phyloP scores from a whole-genome alignment of 2,329 filamentous ascomycete genomes.

The Coniochaeta hoffmannii region DNA sequence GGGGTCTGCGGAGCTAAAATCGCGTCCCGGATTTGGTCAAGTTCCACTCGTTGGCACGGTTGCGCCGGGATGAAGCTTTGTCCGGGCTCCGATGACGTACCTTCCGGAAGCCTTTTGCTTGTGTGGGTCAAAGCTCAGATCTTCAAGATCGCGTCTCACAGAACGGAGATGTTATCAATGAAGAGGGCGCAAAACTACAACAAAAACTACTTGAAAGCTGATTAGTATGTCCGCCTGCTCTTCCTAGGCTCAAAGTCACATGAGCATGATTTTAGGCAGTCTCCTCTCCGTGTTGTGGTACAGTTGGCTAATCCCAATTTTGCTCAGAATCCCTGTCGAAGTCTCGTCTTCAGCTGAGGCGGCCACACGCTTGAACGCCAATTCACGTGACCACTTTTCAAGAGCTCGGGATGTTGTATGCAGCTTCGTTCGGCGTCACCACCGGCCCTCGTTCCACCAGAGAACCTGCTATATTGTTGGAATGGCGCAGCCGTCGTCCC shows the following conservation, averaged over 20 bases:
- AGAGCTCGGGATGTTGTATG: neutral
- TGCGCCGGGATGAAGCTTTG: neutral
- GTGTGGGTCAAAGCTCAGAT: neutral
- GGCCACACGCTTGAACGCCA: neutral
- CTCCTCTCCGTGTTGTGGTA: neutral
- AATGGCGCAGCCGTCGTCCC: too few relatives aligned
- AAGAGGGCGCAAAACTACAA: neutral
- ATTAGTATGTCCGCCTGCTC: neutral
- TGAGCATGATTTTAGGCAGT: neutral
- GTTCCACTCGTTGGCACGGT: neutral
- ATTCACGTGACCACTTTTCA: neutral
- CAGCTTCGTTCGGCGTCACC: neutral
- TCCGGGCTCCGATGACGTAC: neutral
- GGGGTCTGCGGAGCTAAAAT: neutral
- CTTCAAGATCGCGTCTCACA: neutral
- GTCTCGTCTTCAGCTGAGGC: neutral
- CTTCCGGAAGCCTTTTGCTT: neutral
- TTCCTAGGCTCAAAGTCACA: neutral
- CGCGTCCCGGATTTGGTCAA: neutral
- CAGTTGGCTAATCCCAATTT: neutral
- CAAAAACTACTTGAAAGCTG: neutral
- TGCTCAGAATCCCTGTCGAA: neutral
- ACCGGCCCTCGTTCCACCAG: neutral
- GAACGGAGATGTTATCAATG: neutral
- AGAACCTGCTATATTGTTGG: neutral